Evolutionary conservation across 495 filamentous ascomycete species (phyloP), one percentile per base, ranked within the genome.

Genomic region (Aspergillus saccharolyticus): DNA sequence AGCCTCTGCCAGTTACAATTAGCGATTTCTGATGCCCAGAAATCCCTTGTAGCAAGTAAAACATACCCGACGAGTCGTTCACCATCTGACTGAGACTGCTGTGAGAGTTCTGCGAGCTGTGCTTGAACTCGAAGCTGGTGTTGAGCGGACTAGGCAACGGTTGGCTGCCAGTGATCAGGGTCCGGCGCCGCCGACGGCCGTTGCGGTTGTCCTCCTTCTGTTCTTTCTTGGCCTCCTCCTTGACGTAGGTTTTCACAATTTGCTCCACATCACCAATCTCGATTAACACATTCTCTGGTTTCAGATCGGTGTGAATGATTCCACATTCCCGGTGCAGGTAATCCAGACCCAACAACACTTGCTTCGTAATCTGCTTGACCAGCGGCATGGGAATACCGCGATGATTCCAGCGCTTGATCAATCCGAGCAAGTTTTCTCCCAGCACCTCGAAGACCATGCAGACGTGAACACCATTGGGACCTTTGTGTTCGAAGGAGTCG

Each of bases 371-470:
- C 72, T 98, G 94, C 76, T 96, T 96, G 61, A 98, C 94, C 28
- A 98, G 80, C 18, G 88, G 81, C 86, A 96, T 96, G 25, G 94
- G 94, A 52, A 98, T 97, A 24, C 94, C 94, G 28, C 94, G 82
- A 69, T 98, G 94, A 63, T 97, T 97, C 89, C 94, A 98, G 56
- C 88, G 85, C 81, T 97, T 98, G 78, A 98, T 98, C 70, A 98
- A 73, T 14, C 95, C 94, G 53, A 98, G 73, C 49, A 98, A 70
- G 67, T 98, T 98, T 79, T 98, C 94, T 15, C 94, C 94, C 48
- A 98, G 74, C 14, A 98, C 94, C 71, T 98, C 94, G 63, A 98
- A 98, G 5, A 98, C 94, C 93, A 98, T 98, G 78, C 94, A 98
- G 49, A 97, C 91, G 66, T 98, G 94, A 28, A 89, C 85, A 42